Evolutionary conservation across 2,329 filamentous ascomycete genomes (phyloP).

Genomic region (Cladosporium sphaerospermum): DNA sequence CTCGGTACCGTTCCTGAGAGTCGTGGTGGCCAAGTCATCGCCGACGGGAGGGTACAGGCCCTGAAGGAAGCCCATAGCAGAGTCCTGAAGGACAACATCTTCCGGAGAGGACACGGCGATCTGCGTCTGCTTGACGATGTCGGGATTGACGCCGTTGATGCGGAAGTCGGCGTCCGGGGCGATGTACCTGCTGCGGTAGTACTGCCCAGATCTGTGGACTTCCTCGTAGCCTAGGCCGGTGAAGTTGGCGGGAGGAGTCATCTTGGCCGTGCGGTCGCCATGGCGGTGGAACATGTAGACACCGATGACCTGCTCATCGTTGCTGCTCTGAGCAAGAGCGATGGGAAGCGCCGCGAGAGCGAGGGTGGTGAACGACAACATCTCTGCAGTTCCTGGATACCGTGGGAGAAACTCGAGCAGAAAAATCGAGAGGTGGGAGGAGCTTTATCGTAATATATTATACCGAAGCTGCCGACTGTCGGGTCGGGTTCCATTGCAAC

Average conservation of each 20-base stretch:
- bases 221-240: constrained; percentile 75
- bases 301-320: constrained; percentile 65
- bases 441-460: neutral
- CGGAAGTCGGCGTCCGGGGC: constrained; percentile 50
- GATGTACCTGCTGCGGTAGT: constrained; percentile 74
- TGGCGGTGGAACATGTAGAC: constrained; percentile 84
- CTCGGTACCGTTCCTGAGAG: constrained; percentile 62
- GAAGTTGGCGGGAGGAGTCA: constrained; percentile 62
- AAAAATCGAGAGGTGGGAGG: neutral
- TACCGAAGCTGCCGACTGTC: no score
- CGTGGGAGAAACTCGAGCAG: neutral
- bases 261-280: constrained; percentile 80
- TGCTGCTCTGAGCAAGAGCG: constrained; percentile 22
- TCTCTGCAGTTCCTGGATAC: neutral
- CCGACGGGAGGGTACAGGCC: constrained; percentile 77
- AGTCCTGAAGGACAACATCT: constrained; percentile 71
- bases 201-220: constrained; percentile 64
- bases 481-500: neutral
- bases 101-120: constrained; percentile 63
- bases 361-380: constrained; percentile 13
- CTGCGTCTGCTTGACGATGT: constrained; percentile 63
- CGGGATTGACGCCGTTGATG: constrained; percentile 60
- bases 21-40: constrained; percentile 46
- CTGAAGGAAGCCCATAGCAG: constrained; percentile 74
- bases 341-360: constrained; percentile 23